These are phyloP conservation scores for Luffa aegyptiaca DNA, from an alignment of 306 rosid species.

Conservation along the genomic window DNA sequence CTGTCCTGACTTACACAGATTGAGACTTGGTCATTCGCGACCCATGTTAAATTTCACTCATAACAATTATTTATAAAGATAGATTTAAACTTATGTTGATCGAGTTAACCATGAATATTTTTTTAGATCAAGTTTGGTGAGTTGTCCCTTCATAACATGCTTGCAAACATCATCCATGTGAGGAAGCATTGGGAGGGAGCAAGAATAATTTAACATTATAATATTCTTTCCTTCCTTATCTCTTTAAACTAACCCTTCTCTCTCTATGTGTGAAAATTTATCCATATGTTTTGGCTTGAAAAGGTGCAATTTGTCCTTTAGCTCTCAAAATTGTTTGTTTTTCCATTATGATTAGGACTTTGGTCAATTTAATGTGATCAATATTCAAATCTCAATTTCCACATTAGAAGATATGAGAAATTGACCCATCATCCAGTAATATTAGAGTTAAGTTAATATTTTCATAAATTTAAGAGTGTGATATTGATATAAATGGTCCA, in stretches of 20 bases:
- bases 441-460: not conserved
- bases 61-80: no score
- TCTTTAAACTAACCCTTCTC: not conserved
- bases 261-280: not conserved
- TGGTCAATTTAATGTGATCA: not conserved
- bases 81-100: no score
- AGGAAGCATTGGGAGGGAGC: not conserved
- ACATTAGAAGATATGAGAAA: not conserved
- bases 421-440: not conserved
- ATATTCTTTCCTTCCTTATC: not conserved
- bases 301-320: not conserved
- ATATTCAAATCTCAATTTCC: not conserved
- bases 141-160: not conserved
- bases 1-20: no score
- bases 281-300: not conserved
- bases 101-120: no score
- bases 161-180: not conserved
- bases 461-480: not conserved
- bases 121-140: not conserved
- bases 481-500: no score
- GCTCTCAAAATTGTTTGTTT: not conserved
- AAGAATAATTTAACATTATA: not conserved
- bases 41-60: no score
- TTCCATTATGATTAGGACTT: not conserved
- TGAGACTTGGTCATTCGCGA: no score